Conservation (phyloP, 2,329 filamentous ascomycete genomes). For the Colletotrichum sp. region DNA sequence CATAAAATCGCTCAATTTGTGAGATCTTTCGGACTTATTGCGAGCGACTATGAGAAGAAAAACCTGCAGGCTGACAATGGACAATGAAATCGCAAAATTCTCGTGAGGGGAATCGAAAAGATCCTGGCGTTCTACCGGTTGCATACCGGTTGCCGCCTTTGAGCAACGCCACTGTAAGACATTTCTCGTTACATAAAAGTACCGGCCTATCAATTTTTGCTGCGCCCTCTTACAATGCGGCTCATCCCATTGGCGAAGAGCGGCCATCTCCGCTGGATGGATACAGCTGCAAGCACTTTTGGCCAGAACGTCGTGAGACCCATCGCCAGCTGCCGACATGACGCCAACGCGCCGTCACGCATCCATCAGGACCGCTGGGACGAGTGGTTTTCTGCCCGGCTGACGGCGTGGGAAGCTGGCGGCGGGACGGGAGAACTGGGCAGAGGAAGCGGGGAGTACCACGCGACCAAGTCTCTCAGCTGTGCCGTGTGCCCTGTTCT, state of each 20-base stretch:
- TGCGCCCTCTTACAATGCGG: not conserved
- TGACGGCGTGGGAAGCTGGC: not conserved
- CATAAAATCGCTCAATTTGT: constrained; percentile 6
- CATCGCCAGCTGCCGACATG: constrained; percentile 5
- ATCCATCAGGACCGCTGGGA: not conserved
- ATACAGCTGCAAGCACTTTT: constrained; percentile 5
- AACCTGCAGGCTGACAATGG: not conserved
- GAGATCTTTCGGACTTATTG: not conserved
- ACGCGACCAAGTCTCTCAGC: not conserved
- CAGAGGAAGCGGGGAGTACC: not conserved
- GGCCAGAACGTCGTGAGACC: constrained; percentile 5
- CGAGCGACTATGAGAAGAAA: not conserved
- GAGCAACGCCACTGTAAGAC: not conserved
- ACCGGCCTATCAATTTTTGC: not conserved
- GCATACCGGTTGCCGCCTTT: not conserved
- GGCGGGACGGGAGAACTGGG: not conserved
- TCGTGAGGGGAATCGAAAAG: not conserved
- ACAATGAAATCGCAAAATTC: not conserved
- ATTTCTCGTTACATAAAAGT: not conserved
- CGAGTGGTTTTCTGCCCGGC: not conserved
- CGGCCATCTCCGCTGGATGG: not conserved
- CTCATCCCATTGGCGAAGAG: not conserved
- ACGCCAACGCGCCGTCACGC: constrained; percentile 13
- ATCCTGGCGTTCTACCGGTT: not conserved
- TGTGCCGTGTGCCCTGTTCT: not conserved